Conservation (phyloP, 2,329 filamentous ascomycete genomes). For the Colletotrichum somersetense region DNA sequence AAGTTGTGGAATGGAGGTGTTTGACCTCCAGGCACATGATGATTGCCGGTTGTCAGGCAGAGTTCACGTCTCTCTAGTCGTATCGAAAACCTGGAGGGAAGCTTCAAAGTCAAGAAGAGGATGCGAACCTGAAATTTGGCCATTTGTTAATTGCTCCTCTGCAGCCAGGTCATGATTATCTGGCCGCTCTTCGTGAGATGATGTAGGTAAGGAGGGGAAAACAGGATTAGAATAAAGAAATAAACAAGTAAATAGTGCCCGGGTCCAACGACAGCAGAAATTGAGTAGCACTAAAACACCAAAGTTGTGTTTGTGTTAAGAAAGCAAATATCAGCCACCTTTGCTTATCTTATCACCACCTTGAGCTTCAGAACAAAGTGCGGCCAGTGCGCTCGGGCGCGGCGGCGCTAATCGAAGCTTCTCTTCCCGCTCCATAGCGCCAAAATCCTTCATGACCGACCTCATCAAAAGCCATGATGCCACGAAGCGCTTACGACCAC, state of each 20-base stretch:
- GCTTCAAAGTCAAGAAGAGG: not conserved
- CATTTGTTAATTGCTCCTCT: too few species aligned
- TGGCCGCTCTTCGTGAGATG: not conserved
- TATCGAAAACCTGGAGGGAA: not conserved
- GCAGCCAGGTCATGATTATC: not conserved
- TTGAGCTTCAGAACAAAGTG: slow-evolving; percentile 31
- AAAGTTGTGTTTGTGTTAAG: too few species aligned
- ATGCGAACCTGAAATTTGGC: not conserved
- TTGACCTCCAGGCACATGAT: not conserved
- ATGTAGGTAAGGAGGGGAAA: not conserved
- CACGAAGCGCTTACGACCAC: slow-evolving; percentile 27
- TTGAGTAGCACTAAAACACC: too few species aligned
- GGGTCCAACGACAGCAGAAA: too few species aligned
- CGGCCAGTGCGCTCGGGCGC: slow-evolving; percentile 41
- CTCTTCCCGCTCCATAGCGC: slow-evolving; percentile 30
- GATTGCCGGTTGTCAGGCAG: not conserved
- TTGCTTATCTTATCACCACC: slow-evolving; percentile 24
- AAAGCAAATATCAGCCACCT: not conserved
- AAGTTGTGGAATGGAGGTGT: not conserved
- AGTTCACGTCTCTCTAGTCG: too few species aligned
- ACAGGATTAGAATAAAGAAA: not conserved
- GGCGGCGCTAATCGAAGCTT: slow-evolving; percentile 22
- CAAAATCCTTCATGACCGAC: slow-evolving; percentile 34
- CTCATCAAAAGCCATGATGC: slow-evolving; percentile 15
- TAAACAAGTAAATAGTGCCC: too few species aligned